Conservation (phyloP, 257 asterid genomes). For the Gardenia jasminoides region DNA sequence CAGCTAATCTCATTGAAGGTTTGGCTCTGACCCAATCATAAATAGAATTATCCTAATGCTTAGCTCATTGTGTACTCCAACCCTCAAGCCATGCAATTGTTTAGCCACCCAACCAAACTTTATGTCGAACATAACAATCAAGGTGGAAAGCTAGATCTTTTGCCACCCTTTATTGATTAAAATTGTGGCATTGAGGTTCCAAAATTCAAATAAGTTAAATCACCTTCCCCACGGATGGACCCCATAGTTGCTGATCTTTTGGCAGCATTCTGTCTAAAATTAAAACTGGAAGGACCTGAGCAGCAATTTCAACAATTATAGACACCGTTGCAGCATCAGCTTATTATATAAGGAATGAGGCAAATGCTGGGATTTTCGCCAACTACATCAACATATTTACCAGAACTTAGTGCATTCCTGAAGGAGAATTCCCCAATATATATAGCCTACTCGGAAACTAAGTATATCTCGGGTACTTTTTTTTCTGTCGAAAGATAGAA, state of each 20-base stretch:
- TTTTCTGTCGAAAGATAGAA: too few relatives aligned
- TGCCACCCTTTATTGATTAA: background rate
- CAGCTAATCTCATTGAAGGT: background rate
- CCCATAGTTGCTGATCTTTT: background rate
- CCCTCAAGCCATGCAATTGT: background rate
- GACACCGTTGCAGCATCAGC: background rate
- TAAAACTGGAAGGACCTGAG: background rate
- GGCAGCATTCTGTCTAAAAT: background rate
- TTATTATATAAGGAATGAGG: background rate
- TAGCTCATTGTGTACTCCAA: background rate
- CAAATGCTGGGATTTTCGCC: background rate
- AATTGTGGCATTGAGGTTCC: background rate
- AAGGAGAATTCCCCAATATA: background rate
- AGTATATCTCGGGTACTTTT: background rate
- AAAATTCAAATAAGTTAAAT: background rate
- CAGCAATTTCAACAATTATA: background rate
- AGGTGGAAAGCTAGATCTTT: background rate
- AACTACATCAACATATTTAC: background rate
- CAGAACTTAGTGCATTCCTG: background rate
- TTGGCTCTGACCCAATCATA: background rate
- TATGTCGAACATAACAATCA: background rate
- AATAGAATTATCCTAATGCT: background rate
- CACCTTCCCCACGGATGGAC: background rate
- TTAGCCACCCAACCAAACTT: background rate
- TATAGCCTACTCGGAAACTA: background rate